Conservation (phyloP, 129 eudicot species). For the Silybum marianum region DNA sequence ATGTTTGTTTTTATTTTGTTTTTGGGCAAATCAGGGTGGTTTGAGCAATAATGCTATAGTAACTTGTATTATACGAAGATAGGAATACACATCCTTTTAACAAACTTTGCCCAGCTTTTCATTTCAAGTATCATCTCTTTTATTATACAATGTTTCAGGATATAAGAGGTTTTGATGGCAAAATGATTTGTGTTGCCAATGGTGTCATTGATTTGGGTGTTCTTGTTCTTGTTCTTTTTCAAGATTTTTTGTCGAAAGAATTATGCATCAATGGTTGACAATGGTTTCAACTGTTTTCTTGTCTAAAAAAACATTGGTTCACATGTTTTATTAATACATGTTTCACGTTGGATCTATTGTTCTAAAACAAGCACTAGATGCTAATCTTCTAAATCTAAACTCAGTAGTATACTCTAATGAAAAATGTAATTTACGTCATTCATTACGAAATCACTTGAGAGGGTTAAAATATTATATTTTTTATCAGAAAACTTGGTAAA, state of each 20-base stretch:
- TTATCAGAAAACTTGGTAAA: not conserved
- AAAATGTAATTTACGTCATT: not conserved
- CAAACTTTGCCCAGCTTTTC: no score
- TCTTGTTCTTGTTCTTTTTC: not conserved
- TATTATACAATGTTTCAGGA: not conserved
- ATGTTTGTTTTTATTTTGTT: not conserved
- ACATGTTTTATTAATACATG: not conserved
- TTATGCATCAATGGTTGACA: no score
- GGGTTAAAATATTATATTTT: not conserved
- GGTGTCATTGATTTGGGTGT: not conserved
- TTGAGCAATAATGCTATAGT: not conserved
- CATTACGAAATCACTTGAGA: not conserved
- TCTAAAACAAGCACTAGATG: not conserved
- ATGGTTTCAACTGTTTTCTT: not conserved
- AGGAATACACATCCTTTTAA: no score
- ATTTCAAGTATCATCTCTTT: not conserved
- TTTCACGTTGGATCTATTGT: not conserved
- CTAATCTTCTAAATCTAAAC: not conserved
- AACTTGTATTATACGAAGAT: not conserved
- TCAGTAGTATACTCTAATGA: no score
- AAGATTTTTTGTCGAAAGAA: not conserved
- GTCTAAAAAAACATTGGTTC: not conserved
- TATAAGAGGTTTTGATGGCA: no score
- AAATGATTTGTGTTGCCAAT: not conserved
- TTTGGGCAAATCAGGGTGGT: not conserved